Evolutionary conservation across 1,284 basidiomycete genomes (phyloP).

Genomic region (Ganoderma meredithae): DNA sequence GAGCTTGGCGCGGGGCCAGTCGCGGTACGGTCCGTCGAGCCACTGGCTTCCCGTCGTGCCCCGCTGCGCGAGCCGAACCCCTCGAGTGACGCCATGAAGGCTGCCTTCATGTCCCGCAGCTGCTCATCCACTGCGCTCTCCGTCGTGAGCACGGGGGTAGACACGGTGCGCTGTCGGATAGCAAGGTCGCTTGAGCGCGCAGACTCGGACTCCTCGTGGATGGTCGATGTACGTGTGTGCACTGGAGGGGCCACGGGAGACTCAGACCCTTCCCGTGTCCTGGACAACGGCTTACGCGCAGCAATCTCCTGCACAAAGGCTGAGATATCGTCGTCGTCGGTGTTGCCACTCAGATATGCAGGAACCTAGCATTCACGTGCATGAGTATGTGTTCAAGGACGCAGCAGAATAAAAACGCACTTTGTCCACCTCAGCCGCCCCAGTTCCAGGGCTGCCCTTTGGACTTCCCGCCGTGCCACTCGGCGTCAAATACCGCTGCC

Average conservation of each 20-base stretch:
- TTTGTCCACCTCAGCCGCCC: conserved; percentile 45
- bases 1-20: conserved; percentile 9
- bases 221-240: conserved; percentile 26
- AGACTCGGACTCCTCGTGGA: conserved; percentile 26
- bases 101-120: conserved; percentile 68
- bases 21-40: conserved; percentile 20
- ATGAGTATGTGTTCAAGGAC: neutral
- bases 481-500: conserved; percentile 63
- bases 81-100: conserved; percentile 62
- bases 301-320: conserved; percentile 80
- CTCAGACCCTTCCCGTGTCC: conserved; percentile 38
- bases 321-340: conserved; percentile 79
- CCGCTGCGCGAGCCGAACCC: conserved; percentile 34
- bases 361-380: conserved; percentile 41
- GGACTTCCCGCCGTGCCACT: conserved; percentile 51
- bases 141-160: conserved; percentile 57
- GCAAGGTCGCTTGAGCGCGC: conserved; percentile 15
- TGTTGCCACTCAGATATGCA: conserved; percentile 55
- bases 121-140: conserved; percentile 69
- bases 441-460: conserved; percentile 50
- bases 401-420: conserved; percentile 32
- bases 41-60: conserved; percentile 22
- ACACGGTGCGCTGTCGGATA: conserved; percentile 30
- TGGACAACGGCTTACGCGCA: conserved; percentile 64
- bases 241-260: conserved; percentile 14